Base-by-base conservation (phyloP, 352 stramenopile genomes). In the Phytophthora citrophthora region DNA sequence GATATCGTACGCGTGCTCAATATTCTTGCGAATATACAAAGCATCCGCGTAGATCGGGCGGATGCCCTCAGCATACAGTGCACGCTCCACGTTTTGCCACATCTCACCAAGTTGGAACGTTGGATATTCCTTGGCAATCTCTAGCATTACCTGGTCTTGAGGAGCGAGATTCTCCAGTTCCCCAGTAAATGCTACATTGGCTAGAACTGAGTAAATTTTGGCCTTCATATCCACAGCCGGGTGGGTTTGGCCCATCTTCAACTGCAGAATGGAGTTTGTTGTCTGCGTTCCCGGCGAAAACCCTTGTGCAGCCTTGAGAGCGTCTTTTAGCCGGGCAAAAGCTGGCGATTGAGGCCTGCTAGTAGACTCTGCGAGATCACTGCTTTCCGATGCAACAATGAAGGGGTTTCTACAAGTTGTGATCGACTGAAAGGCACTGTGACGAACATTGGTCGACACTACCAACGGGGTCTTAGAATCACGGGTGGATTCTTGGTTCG, bases 11-110 rank as follows among this genome's bases (percentile, higher is more conserved):
- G 80, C 83, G 18, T 86, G 74, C 56, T 94, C 81, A 27, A 94
- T 84, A 31, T 93, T 79, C 36, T 72, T 74, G 18, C 77, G 76
- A 34, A 93, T 93, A 53, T 82, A 83, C n/a, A 91, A 66, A 24
- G 81, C 77, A 24, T 94, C 86, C 1, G 86, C 83, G 64, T 91
- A 92, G 44, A 91, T 91, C 1, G 80, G 83, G 2, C 83, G 83
- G 5, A 89, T 56, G 13, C 83, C 72, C 40, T 90, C 82, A 3
- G 82, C 82, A 46, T 91, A 59, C 32, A 93, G 70, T 26, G 76
- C 72, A 24, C 83, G 61, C 54, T 93, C 67, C 18, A 91, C 72
- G 41, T 86, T 84, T 49, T 91, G 83, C 83, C 86, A 94, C 77
- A 89, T 88, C 40, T 88, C 81, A 36, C 82, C 83, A 11, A 88